Percentiles rank a stretch among this genome's conserved stretches.
These are phyloP conservation scores for Dendrocalamus latiflorus DNA, from an alignment of 202 grass and related monocot species.

Conservation along the genomic window DNA sequence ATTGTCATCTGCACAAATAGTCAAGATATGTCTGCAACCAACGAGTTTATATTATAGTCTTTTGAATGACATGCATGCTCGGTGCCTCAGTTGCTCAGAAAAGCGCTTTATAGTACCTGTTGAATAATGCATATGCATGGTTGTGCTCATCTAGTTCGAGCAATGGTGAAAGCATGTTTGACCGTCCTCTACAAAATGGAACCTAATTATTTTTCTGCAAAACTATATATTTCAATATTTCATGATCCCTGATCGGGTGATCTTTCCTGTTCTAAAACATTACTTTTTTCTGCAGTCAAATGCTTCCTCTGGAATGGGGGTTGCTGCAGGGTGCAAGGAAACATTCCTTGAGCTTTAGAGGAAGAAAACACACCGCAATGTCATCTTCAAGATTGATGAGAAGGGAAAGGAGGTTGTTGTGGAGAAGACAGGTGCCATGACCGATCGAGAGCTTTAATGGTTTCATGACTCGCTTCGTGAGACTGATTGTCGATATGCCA, in stretches of 20 bases:
- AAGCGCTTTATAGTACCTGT: not conserved
- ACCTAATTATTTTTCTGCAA: not conserved
- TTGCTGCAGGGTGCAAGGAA: constrained; percentile 39
- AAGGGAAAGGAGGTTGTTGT: constrained; percentile 47
- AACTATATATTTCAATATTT: not conserved
- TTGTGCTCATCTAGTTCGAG: not conserved
- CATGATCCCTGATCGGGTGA: not conserved
- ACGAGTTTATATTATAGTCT: not conserved
- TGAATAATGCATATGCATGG: not conserved
- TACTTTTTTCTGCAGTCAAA: constrained; percentile 33
- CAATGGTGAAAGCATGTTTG: not conserved
- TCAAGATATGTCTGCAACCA: not conserved
- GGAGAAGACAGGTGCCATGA: constrained; percentile 36
- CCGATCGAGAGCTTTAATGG: constrained; percentile 49
- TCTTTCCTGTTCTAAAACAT: not conserved
- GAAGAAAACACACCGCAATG: constrained; percentile 49
- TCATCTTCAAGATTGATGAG: constrained; percentile 58
- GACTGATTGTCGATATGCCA: constrained; percentile 55
- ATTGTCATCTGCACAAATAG: not conserved
- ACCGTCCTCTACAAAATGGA: not conserved
- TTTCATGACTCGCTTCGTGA: constrained; percentile 52
- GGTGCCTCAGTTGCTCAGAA: not conserved
- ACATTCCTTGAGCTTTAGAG: constrained; percentile 47
- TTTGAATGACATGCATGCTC: not conserved
- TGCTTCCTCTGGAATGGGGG: constrained; percentile 52